These are phyloP conservation scores for Phialophora verrucosa DNA, from an alignment of 2,329 filamentous ascomycete species.

Conservation along the genomic window DNA sequence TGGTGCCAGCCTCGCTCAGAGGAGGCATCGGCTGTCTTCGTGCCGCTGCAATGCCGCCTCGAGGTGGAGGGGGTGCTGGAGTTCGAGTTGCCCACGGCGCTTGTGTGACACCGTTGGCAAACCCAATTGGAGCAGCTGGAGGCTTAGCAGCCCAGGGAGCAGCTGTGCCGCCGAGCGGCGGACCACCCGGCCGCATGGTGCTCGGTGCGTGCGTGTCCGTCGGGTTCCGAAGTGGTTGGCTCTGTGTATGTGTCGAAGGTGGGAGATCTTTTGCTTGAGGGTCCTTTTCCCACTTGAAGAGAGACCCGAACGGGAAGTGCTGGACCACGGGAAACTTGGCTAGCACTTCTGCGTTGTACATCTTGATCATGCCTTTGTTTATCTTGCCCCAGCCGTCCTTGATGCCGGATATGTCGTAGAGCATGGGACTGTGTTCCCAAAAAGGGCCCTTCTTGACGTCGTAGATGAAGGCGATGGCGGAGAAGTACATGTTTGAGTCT, in stretches of 20 bases:
- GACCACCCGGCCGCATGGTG: conserved; percentile 23
- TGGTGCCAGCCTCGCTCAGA: conserved; percentile 18
- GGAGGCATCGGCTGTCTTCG: conserved; percentile 24
- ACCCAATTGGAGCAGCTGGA: conserved; percentile 31
- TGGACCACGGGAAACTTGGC: conserved; percentile 99
- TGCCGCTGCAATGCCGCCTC: conserved; percentile 18
- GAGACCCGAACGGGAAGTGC: conserved; percentile 82
- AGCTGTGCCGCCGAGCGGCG: conserved; percentile 27
- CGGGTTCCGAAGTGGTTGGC: conserved; percentile 54
- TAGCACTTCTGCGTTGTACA: conserved; percentile 96
- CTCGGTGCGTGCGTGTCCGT: conserved; percentile 26
- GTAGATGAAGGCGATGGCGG: conserved; percentile 94
- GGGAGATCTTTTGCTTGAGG: conserved; percentile 61
- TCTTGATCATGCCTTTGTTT: conserved; percentile 99
- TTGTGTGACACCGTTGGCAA: conserved; percentile 40
- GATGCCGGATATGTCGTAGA: conserved; percentile 93
- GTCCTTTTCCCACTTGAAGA: conserved; percentile 78
- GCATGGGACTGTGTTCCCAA: conserved; percentile 90
- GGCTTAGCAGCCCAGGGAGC: conserved; percentile 39
- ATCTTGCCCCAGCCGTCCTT: conserved; percentile 97
- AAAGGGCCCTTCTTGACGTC: conserved; percentile 96
- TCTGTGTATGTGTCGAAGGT: conserved; percentile 63
- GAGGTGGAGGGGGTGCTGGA: conserved; percentile 29
- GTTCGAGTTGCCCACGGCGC: conserved; percentile 39
- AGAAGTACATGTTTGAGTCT: conserved; percentile 83